phyloP scores from a whole-genome alignment of 2,329 filamentous ascomycete genomes.

The Penicillium crustosum region DNA sequence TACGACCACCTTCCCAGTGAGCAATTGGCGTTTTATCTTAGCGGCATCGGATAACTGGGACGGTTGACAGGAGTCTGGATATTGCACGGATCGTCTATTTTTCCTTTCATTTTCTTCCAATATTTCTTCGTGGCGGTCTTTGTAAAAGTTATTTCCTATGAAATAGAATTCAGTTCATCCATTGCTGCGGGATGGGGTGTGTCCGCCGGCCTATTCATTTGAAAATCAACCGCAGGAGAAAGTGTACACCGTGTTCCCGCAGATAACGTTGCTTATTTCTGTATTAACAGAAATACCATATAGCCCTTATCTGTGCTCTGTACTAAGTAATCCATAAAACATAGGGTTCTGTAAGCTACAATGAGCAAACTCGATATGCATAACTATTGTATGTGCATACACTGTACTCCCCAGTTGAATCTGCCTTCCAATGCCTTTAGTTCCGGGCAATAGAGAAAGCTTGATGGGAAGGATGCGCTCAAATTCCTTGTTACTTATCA shows the following conservation, averaged over 20 bases:
- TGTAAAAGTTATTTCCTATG: neutral
- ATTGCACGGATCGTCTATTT: neutral
- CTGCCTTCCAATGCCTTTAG: neutral
- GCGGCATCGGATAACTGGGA: neutral
- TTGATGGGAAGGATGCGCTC: neutral
- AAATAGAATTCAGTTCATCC: slow-evolving; percentile 6
- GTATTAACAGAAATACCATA: neutral
- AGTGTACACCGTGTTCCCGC: neutral
- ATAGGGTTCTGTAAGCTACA: slow-evolving; percentile 4
- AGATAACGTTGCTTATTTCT: neutral
- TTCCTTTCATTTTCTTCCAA: neutral
- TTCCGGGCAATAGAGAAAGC: slow-evolving; percentile 10
- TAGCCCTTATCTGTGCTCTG: slow-evolving; percentile 4
- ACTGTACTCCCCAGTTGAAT: neutral
- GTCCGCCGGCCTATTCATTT: neutral
- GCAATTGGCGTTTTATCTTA: slow-evolving; percentile 5
- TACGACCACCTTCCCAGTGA: neutral
- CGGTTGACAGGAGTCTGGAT: neutral
- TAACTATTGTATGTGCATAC: neutral
- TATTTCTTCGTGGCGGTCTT: neutral
- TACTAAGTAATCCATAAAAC: neutral
- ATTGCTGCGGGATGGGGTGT: slow-evolving; percentile 7
- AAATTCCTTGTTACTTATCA: neutral
- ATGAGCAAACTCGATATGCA: neutral
- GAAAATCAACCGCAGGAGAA: neutral